These are phyloP conservation scores for Exophiala xenobiotica DNA, from an alignment of 2,329 filamentous ascomycete species.

Conservation along the genomic window DNA sequence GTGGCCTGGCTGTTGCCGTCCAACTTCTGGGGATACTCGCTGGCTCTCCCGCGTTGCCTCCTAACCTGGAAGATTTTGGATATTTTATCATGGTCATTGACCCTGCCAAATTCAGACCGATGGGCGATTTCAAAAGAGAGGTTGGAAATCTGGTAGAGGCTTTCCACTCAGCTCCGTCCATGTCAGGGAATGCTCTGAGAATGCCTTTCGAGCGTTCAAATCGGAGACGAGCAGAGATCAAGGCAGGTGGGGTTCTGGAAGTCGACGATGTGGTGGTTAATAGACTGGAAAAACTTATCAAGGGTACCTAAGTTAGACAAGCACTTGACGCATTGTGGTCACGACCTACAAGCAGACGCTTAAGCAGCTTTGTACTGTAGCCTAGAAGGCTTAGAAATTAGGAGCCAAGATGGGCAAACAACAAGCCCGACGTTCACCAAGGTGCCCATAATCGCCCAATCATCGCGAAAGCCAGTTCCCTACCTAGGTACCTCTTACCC, in stretches of 20 bases:
- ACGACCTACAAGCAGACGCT: too few species aligned
- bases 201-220: conserved; percentile 18
- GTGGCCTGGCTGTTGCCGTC: conserved; percentile 19
- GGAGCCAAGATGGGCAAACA: too few species aligned
- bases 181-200: conserved; percentile 10
- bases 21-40: conserved; percentile 19
- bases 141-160: conserved; percentile 14
- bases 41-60: conserved; percentile 16
- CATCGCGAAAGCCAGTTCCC: too few species aligned
- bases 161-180: conserved; percentile 10
- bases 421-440: too few species aligned
- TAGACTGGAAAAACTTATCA: conserved; percentile 12
- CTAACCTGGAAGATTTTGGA: conserved; percentile 15
- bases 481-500: too few species aligned
- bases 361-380: too few species aligned
- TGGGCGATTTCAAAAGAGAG: conserved; percentile 21
- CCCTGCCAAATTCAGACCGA: conserved; percentile 16
- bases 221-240: conserved; percentile 6
- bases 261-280: conserved; percentile 18
- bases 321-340: not conserved
- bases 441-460: too few species aligned
- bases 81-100: conserved; percentile 20
- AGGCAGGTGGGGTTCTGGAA: conserved; percentile 9
- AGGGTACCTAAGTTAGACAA: not conserved
- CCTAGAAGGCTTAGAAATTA: too few species aligned